A percentile compares a stretch with the other conserved stretches of the same genome.
phyloP scores from a whole-genome alignment of 169 alveolate genomes.

The Theileria annulata region DNA sequence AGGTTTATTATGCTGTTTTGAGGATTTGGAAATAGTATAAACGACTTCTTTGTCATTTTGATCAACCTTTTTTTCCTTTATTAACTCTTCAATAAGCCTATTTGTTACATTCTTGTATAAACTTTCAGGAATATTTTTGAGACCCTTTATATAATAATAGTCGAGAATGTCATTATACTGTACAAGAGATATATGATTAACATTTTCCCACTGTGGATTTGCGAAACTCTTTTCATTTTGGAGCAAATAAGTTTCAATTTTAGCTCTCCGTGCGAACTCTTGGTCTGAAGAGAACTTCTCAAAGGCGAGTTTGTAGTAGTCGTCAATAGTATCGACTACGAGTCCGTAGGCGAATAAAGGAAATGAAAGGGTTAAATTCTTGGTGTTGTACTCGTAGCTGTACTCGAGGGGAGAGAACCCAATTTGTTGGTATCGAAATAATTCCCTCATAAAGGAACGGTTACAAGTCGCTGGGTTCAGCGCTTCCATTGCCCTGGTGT shows the following conservation, averaged over 20 bases:
- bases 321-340: conserved; percentile 33
- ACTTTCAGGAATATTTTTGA: conserved; percentile 55
- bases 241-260: conserved; percentile 40
- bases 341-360: conserved; percentile 12
- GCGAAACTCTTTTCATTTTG: conserved; percentile 30
- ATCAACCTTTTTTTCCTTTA: conserved; percentile 20
- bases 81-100: conserved; percentile 28
- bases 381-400: neutral
- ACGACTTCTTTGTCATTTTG: conserved; percentile 16
- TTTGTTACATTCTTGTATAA: conserved; percentile 39
- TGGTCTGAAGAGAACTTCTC: conserved; percentile 12
- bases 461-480: conserved; percentile 5
- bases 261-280: conserved; percentile 20
- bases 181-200: conserved; percentile 7
- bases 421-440: neutral
- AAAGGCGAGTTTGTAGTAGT: conserved; percentile 32
- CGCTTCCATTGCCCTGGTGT: conserved; percentile 48
- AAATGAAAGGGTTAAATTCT: conserved; percentile 19
- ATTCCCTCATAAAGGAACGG: neutral
- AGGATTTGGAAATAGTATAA: neutral
- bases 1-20: neutral
- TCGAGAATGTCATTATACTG: conserved; percentile 34
- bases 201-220: conserved; percentile 36
- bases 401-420: conserved; percentile 16
- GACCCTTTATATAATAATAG: conserved; percentile 19